Percentiles rank a stretch among this genome's conserved stretches.
Conservation (phyloP, 345 rosid genomes). For the Gossypioides kirkii region DNA sequence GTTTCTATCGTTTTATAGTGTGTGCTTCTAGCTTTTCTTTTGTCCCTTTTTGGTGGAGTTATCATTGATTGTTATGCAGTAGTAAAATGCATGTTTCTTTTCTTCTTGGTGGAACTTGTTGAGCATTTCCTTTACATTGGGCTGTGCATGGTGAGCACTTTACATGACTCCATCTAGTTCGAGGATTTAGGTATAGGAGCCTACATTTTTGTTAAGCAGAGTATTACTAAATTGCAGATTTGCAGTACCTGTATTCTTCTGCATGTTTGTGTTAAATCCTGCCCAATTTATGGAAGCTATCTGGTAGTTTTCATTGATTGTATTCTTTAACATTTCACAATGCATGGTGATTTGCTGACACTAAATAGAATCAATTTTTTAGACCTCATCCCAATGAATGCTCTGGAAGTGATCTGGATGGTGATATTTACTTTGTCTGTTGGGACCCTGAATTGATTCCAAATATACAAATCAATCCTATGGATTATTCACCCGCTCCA, state of each 20-base stretch:
- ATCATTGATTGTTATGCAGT: not conserved
- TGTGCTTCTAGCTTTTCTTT: not conserved
- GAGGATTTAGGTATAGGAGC: not conserved
- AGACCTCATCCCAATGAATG: constrained; percentile 41
- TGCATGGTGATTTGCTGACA: not conserved
- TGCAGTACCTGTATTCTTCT: not conserved
- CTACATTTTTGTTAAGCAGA: not conserved
- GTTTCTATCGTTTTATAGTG: not conserved
- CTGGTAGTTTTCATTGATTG: not conserved
- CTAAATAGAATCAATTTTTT: not conserved
- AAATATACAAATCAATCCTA: constrained; percentile 7
- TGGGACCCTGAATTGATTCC: constrained; percentile 42
- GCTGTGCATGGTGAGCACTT: too few relatives aligned
- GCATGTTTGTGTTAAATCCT: not conserved
- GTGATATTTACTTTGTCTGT: constrained; percentile 35
- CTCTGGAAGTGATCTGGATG: constrained; percentile 40
- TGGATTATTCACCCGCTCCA: constrained; percentile 31
- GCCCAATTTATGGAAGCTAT: not conserved
- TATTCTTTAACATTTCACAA: not conserved
- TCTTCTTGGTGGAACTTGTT: not conserved
- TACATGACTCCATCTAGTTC: not conserved
- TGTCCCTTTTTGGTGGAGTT: not conserved
- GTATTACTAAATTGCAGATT: not conserved
- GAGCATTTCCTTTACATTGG: not conserved
- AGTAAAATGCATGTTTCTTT: not conserved